phyloP scores from a whole-genome alignment of 108 stramenopile genomes.

The Cyclotella cryptica region DNA sequence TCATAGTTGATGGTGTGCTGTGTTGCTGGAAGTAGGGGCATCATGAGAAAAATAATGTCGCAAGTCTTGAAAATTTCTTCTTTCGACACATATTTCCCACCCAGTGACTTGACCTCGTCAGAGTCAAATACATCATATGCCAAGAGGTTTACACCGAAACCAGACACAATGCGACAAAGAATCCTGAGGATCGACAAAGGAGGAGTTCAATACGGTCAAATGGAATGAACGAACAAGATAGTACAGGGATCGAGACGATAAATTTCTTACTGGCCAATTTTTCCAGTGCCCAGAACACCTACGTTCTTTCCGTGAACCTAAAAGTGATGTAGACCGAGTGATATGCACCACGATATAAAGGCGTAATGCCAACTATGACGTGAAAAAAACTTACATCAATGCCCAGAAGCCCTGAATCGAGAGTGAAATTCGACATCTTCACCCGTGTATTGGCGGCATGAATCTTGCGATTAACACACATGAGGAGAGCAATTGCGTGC shows the following conservation, averaged over 20 bases:
- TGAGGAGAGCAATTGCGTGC: slow-evolving; percentile 79
- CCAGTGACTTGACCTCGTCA: slow-evolving; percentile 65
- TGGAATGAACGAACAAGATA: too few species aligned
- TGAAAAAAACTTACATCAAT: slow-evolving; percentile 47
- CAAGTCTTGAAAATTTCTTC: slow-evolving; percentile 74
- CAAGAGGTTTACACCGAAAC: slow-evolving; percentile 70
- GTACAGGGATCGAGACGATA: neutral
- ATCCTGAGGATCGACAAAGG: slow-evolving; percentile 20
- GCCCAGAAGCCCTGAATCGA: slow-evolving; percentile 77
- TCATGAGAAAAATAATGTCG: slow-evolving; percentile 79
- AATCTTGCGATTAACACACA: slow-evolving; percentile 75
- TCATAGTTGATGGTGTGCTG: slow-evolving; percentile 65
- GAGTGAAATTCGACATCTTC: slow-evolving; percentile 79
- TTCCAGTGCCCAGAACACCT: slow-evolving; percentile 71
- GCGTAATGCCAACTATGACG: neutral
- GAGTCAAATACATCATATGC: slow-evolving; percentile 73
- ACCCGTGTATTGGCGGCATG: slow-evolving; percentile 65
- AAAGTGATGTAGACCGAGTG: neutral
- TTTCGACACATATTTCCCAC: slow-evolving; percentile 77
- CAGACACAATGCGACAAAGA: slow-evolving; percentile 73
- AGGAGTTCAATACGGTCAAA: neutral
- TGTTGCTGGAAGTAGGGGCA: slow-evolving; percentile 71
- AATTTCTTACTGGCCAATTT: slow-evolving; percentile 63
- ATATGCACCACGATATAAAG: neutral
- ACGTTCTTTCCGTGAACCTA: slow-evolving; percentile 74